phyloP scores from a whole-genome alignment of 106 monocot species.

The Platanthera guangdongensis region DNA sequence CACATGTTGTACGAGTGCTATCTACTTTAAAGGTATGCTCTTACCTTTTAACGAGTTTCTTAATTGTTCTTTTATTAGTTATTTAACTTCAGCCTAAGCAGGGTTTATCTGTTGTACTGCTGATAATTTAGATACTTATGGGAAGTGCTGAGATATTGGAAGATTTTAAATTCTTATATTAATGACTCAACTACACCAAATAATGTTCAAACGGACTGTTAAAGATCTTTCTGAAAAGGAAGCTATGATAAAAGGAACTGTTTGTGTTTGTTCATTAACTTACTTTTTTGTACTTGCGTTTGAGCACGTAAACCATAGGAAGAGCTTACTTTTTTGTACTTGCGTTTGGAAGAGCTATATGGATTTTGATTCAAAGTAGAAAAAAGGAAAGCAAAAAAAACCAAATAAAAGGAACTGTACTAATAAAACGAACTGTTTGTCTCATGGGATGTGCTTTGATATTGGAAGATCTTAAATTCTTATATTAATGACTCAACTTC shows the following conservation, averaged over 20 bases:
- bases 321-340: background rate
- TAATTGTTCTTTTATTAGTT: background rate
- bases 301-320: background rate
- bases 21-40: constrained; percentile 45
- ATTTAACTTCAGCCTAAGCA: background rate
- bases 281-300: background rate
- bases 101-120: background rate
- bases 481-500: background rate
- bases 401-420: no score
- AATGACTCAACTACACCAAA: background rate
- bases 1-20: constrained; percentile 52
- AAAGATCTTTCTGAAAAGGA: background rate
- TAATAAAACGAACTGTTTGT: no score
- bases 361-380: background rate
- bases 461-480: background rate
- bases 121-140: background rate
- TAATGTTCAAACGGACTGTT: background rate
- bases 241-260: background rate
- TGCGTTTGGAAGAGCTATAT: background rate
- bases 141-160: constrained; percentile 1
- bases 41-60: background rate
- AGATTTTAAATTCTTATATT: background rate
- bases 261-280: no score
- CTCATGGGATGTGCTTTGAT: background rate
- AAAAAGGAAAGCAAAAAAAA: no score